These are phyloP conservation scores for Corchorus capsularis DNA, from an alignment of 345 rosid genomes.

Conservation along the genomic window DNA sequence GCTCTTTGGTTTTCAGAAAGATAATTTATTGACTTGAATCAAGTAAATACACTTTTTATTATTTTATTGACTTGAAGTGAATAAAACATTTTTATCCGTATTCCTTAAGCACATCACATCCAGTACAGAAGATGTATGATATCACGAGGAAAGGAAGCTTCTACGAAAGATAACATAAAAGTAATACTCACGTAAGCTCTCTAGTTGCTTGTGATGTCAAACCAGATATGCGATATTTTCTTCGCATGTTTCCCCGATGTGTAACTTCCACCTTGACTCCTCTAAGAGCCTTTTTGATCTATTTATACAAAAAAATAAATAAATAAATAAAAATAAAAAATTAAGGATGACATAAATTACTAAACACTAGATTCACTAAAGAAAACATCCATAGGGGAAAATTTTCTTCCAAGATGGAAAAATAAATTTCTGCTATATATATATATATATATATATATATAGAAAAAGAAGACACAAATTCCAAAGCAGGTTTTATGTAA, in stretches of 20 bases:
- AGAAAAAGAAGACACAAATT: neutral
- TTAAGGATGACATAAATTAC: neutral
- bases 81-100: neutral
- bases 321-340: neutral
- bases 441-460: neutral
- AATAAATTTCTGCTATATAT: neutral
- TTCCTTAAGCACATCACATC: neutral
- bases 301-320: constrained; percentile 18
- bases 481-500: constrained; percentile 4
- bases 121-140: neutral
- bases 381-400: neutral
- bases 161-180: neutral
- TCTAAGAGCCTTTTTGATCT: constrained; percentile 93
- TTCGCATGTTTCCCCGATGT: constrained; percentile 92
- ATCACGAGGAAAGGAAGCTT: neutral
- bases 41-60: too few species aligned
- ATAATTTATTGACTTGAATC: neutral
- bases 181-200: constrained; percentile 71
- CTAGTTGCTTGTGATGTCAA: constrained; percentile 89
- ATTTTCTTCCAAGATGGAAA: neutral
- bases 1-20: neutral
- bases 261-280: constrained; percentile 95
- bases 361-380: neutral
- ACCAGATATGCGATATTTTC: constrained; percentile 92
- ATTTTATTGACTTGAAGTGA: neutral